Conservation (phyloP, 306 rosid species). For the Ceratonia siliqua region DNA sequence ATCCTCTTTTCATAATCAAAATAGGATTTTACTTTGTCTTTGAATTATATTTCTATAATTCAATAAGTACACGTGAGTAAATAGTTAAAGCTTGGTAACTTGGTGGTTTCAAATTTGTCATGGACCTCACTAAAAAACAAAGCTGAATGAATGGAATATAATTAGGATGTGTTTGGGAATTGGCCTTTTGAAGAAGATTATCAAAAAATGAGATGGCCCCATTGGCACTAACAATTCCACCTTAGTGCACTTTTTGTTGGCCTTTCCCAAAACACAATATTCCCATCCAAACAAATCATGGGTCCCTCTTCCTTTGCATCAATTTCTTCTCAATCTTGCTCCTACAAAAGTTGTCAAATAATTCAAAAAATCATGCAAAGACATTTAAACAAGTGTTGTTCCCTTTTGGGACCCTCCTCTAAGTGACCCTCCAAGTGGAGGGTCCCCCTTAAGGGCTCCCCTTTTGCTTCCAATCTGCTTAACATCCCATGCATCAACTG, state of each 20-base stretch:
- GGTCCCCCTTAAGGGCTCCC: not conserved
- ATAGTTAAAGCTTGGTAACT: conserved; percentile 37
- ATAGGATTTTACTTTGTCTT: too few species aligned
- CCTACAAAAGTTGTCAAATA: conserved; percentile 40
- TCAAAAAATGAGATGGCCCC: conserved; percentile 43
- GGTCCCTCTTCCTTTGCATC: conserved; percentile 53
- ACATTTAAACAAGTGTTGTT: conserved; percentile 48
- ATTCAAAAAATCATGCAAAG: conserved; percentile 40
- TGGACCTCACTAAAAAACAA: conserved; percentile 44
- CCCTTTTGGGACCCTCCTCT: conserved; percentile 56
- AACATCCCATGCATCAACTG: conserved; percentile 67
- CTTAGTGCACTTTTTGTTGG: conserved; percentile 73
- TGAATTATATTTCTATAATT: too few species aligned
- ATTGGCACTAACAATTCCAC: conserved; percentile 63
- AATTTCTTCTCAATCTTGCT: conserved; percentile 40
- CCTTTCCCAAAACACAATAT: conserved; percentile 59
- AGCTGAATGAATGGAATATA: conserved; percentile 42
- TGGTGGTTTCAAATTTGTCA: conserved; percentile 45
- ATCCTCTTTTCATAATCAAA: too few species aligned
- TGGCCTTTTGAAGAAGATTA: conserved; percentile 33
- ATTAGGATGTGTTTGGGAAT: conserved; percentile 37
- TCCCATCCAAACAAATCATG: conserved; percentile 48
- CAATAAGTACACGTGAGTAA: conserved; percentile 41
- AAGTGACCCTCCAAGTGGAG: conserved; percentile 25
- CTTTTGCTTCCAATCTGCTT: conserved; percentile 55